Base-by-base conservation (phyloP, 345 rosid genomes). In the Rhizophora mangle region DNA sequence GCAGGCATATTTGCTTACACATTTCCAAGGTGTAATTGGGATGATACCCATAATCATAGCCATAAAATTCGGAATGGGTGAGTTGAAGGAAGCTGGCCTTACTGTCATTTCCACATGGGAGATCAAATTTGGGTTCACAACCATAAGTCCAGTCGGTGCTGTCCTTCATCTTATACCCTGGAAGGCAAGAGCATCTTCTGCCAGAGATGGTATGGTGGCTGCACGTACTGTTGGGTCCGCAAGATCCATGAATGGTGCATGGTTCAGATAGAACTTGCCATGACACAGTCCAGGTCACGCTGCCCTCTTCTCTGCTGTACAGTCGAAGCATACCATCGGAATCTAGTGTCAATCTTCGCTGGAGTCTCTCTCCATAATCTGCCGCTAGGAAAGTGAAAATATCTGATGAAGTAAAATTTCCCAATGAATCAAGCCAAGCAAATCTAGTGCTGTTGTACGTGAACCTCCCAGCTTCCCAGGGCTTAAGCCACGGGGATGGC, bases 211-310 rank as follows among this genome's bases (percentile, higher is more conserved):
- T 77, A 55, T 46, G 13, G 20, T 81, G 76, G 18, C 54, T 60
- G 47, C 87, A 83, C 1, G 71, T 5, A 31, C 81, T 69, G 43
- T 85, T 80, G 15, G 64, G 37, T 7, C 84, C 85, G 53, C 84
- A 85, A 8, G 24, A 36, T 19, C 80, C 85, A 30, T 76, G 83
- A 43, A 82, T 39, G 11, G 0, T 51, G 64, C 88, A 82, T 0
- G 60, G 7, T 3, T 32, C n/a, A 5, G 55, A 15, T 9, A 68
- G 2, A 10, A 60, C 72, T 67, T 79, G 74, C 84, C 81, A 80
- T 5, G 82, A 15, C 27, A 82, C 76, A 27, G 8, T 29, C 88
- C 85, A 82, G 0, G 21, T 13, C 1, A 30, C 29, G 8, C 5
- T 61, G 2, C 47, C 43, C 1, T 61, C 11, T 11, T 63, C 60